These are phyloP conservation scores for Penicillium simplicissimum DNA, from an alignment of 495 filamentous ascomycete genomes.

Conservation along the genomic window DNA sequence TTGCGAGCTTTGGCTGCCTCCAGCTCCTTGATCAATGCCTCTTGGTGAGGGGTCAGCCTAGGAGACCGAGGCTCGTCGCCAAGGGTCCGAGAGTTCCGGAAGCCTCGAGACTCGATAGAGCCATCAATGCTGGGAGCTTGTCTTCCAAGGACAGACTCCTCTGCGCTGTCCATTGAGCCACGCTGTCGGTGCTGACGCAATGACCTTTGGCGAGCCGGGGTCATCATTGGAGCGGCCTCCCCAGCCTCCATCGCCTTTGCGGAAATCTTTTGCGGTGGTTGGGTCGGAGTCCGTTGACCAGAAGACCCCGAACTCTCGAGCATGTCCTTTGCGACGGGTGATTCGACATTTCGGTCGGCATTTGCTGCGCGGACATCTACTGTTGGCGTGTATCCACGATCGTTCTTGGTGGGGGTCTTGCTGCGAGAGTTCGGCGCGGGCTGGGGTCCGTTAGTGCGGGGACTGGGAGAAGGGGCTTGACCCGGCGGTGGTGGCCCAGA, in stretches of 20 bases:
- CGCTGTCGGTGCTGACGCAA: slow-evolving; percentile 44
- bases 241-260: slow-evolving; percentile 52
- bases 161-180: slow-evolving; percentile 47
- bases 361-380: slow-evolving; percentile 50
- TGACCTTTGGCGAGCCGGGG: slow-evolving; percentile 46
- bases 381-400: slow-evolving; percentile 49
- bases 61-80: slow-evolving; percentile 50
- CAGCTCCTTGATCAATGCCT: slow-evolving; percentile 73
- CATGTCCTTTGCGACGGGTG: slow-evolving; percentile 55
- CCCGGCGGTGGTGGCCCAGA: slow-evolving; percentile 84
- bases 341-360: slow-evolving; percentile 52
- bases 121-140: slow-evolving; percentile 43
- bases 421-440: slow-evolving; percentile 47
- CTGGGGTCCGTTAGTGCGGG: slow-evolving; percentile 50
- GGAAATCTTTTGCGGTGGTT: slow-evolving; percentile 42
- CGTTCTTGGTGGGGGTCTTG: slow-evolving; percentile 60
- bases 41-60: slow-evolving; percentile 48
- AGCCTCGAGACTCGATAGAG: slow-evolving; percentile 43
- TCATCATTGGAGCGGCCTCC: slow-evolving; percentile 49
- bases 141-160: slow-evolving; percentile 47
- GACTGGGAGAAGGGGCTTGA: slow-evolving; percentile 79
- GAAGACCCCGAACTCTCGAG: slow-evolving; percentile 49
- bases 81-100: slow-evolving; percentile 40
- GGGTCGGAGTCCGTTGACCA: slow-evolving; percentile 65
- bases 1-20: slow-evolving; percentile 80